Evolutionary conservation across 2,329 filamentous ascomycete species (phyloP), one percentile per base, ranked within the genome.

Genomic region (Nectriaceae sp.): DNA sequence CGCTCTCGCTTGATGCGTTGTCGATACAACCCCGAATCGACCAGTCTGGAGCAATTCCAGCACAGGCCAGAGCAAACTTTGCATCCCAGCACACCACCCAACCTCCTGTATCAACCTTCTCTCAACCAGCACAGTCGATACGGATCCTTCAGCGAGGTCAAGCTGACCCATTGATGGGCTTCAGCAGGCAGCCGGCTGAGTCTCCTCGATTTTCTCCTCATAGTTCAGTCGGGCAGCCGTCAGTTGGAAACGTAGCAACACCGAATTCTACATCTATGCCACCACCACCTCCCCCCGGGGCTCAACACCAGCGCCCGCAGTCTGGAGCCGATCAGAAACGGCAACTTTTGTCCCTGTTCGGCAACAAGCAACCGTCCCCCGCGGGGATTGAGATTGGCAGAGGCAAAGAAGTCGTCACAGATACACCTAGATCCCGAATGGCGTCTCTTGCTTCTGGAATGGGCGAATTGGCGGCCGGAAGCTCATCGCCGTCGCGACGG

Each of bases 321-420:
- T 65, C 59, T n/a, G 56, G 65, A 3, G 52, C 56, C 24, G 62
- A 65, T 18, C 66, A 71, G 53, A 70, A 70, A 49, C 55, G 61
- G 47, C 60, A 66, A 51, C 18, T 79, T 71, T 72, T 89, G 11
- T 87, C 84, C 4, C 75, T 89, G 2, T 88, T 89, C 60, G 78
- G 80, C 21, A 81, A 80, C 59, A 61, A 57, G 21, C 52, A 59
- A 31, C 51, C 51, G 31, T 60, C 60, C 10, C 56, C 60, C 21
- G 56, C 52, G 33, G 53, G 60, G 21, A 36, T 62, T 16, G 60
- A 63, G 29, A 46, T 47, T 15, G 55, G 52, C 5, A 63, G 59
- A 42, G 57, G 58, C n/a, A 61, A 59, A 22, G 59, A 60, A 36
- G 61, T 47, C 21, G 54, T 60, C 29, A 37, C 24, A 6, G 62